A percentile compares a stretch with the other conserved stretches of the same genome.
These are phyloP conservation scores for Fusarium sp. DNA, from an alignment of 2,329 filamentous ascomycete species.

Conservation along the genomic window DNA sequence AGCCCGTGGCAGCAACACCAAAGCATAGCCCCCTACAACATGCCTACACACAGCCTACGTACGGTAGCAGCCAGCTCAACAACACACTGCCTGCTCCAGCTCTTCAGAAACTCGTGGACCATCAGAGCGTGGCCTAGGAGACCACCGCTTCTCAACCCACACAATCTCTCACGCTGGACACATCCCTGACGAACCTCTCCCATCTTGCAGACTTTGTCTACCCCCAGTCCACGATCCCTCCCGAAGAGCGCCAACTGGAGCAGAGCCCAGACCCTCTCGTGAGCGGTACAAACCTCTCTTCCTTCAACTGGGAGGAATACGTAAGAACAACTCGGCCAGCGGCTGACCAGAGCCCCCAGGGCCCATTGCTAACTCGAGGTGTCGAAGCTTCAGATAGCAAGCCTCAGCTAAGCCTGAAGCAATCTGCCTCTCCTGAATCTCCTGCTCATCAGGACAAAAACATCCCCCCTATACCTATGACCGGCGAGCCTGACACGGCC, in stretches of 20 bases:
- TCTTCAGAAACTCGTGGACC: background rate
- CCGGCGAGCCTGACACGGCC: no score
- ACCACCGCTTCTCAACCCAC: slow-evolving; percentile 14
- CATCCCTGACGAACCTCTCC: background rate
- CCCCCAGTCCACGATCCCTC: background rate
- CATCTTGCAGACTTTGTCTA: slow-evolving; percentile 1
- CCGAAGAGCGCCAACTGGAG: background rate
- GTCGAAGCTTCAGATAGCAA: background rate
- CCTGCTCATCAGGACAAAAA: background rate
- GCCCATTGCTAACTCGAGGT: slow-evolving; percentile 1
- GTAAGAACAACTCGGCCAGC: slow-evolving; percentile 7
- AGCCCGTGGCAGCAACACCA: background rate
- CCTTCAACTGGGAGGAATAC: slow-evolving; percentile 4
- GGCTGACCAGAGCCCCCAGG: background rate
- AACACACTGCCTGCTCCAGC: background rate
- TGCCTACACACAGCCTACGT: background rate
- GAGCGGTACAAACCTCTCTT: background rate
- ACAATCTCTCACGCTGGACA: background rate
- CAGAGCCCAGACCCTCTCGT: background rate
- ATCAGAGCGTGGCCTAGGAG: slow-evolving; percentile 24
- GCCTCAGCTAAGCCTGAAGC: background rate
- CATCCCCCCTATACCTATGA: background rate
- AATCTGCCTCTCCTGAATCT: background rate
- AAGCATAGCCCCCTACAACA: background rate
- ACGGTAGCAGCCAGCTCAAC: background rate